Conservation (phyloP, 345 rosid genomes). For the Eucalyptus grandis region DNA sequence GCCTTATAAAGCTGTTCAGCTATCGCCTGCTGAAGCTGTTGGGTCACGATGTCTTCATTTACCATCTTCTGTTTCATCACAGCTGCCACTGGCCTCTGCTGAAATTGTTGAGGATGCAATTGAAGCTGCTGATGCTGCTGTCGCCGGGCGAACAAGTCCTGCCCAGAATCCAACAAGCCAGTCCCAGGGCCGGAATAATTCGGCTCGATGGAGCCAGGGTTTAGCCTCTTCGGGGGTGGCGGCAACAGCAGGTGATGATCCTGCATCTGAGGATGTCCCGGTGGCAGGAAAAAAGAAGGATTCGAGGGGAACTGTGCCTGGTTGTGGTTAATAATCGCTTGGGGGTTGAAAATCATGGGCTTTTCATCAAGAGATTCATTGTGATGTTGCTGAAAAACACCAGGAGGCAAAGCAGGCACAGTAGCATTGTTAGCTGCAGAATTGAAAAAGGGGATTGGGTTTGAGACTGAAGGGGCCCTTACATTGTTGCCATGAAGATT, state of each 20-base stretch:
- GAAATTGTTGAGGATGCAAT: slow-evolving; percentile 22
- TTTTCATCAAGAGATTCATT: slow-evolving; percentile 16
- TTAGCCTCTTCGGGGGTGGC: slow-evolving; percentile 30
- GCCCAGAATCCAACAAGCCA: neutral
- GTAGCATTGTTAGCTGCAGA: neutral
- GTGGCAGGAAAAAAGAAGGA: neutral
- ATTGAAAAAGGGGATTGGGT: neutral
- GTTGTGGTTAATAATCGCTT: slow-evolving; percentile 18
- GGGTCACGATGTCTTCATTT: slow-evolving; percentile 33
- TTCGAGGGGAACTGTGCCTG: slow-evolving; percentile 2
- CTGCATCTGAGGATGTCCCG: neutral
- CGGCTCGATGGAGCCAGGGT: slow-evolving; percentile 13
- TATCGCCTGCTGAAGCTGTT: slow-evolving; percentile 60
- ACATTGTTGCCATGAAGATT: neutral
- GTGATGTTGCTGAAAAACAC: slow-evolving; percentile 14
- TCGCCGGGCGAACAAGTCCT: neutral
- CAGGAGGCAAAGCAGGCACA: neutral
- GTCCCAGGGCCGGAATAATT: slow-evolving; percentile 4
- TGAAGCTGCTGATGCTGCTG: neutral
- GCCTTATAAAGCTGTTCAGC: slow-evolving; percentile 74
- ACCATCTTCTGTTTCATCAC: slow-evolving; percentile 22
- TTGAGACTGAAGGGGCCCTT: neutral
- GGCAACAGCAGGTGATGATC: slow-evolving; percentile 16
- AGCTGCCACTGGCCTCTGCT: slow-evolving; percentile 11
- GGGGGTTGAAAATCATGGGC: slow-evolving; percentile 16